Conservation (phyloP, 768 basidiomycete genomes). For the Panaeolus papilionaceus region DNA sequence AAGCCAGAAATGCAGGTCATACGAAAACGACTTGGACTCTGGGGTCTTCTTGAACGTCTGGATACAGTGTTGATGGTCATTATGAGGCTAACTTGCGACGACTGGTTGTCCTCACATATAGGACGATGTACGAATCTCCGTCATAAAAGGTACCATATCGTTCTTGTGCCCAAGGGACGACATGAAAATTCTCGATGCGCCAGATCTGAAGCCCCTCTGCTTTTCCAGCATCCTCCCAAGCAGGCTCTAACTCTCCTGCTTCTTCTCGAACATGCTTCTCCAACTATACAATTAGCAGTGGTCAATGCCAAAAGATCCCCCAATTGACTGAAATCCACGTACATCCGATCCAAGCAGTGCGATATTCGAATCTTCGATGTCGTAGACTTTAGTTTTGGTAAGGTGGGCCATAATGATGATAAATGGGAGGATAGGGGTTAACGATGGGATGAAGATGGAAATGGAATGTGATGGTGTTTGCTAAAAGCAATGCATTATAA, state of each 20-base stretch:
- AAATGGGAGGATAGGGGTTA: background rate
- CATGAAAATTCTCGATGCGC: slow-evolving; percentile 62
- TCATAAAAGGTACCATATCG: slow-evolving; percentile 62
- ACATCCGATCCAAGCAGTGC: slow-evolving; percentile 69
- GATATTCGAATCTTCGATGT: slow-evolving; percentile 69
- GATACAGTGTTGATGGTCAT: background rate
- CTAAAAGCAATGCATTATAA: slow-evolving; percentile 15
- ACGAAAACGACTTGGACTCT: slow-evolving; percentile 52
- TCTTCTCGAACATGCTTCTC: slow-evolving; percentile 62
- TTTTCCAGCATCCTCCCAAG: slow-evolving; percentile 56
- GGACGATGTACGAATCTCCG: slow-evolving; percentile 71
- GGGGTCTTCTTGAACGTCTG: slow-evolving; percentile 66
- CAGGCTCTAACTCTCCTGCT: slow-evolving; percentile 54
- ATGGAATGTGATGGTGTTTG: slow-evolving; percentile 9
- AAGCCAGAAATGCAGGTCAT: slow-evolving; percentile 72
- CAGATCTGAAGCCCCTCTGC: slow-evolving; percentile 56
- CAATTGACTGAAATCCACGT: slow-evolving; percentile 26
- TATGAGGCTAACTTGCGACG: background rate
- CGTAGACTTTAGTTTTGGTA: slow-evolving; percentile 54
- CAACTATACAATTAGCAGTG: slow-evolving; percentile 40
- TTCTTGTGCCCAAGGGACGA: slow-evolving; percentile 60
- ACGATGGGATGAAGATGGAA: background rate
- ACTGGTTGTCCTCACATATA: slow-evolving; percentile 49
- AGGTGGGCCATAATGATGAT: slow-evolving; percentile 44
- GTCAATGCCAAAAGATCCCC: background rate